A percentile compares a stretch with the other conserved stretches of the same genome.
These are phyloP conservation scores for Ulota crispa DNA, from an alignment of 225 moss, liverwort and hornwort genomes.

Conservation along the genomic window DNA sequence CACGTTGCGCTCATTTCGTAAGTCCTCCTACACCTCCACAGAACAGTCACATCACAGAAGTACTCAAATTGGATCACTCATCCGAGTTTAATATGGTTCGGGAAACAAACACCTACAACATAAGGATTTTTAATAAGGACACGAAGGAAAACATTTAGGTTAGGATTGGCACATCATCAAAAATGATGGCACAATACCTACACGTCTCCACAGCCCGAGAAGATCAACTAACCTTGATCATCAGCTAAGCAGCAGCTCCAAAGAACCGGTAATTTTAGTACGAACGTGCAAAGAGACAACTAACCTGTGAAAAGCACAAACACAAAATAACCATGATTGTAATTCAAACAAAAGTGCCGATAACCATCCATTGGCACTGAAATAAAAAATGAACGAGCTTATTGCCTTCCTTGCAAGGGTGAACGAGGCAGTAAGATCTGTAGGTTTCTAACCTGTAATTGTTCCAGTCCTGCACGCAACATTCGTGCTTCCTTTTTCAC, in stretches of 20 bases:
- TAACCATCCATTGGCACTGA: background rate
- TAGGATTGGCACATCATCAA: constrained; percentile 13
- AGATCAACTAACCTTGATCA: constrained; percentile 45
- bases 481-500: constrained; percentile 49
- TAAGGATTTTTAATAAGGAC: background rate
- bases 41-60: constrained; percentile 39
- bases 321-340: constrained; percentile 34
- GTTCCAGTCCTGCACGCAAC: constrained; percentile 53
- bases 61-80: constrained; percentile 25
- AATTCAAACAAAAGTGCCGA: background rate
- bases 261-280: constrained; percentile 19
- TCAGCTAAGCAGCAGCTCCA: constrained; percentile 24
- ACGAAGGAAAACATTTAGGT: background rate
- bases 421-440: background rate
- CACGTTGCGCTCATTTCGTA: constrained; percentile 46
- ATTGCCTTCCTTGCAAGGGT: background rate
- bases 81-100: background rate
- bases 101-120: background rate
- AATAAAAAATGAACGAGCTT: constrained; percentile 8
- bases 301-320: constrained; percentile 49
- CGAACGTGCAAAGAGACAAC: constrained; percentile 35
- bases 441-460: constrained; percentile 50
- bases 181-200: constrained; percentile 31
- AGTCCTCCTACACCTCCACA: constrained; percentile 49
- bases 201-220: constrained; percentile 13